Percentiles rank a stretch among this genome's conserved stretches.
These are phyloP conservation scores for Kwoniella pini DNA, from an alignment of 768 basidiomycete species.

Conservation along the genomic window DNA sequence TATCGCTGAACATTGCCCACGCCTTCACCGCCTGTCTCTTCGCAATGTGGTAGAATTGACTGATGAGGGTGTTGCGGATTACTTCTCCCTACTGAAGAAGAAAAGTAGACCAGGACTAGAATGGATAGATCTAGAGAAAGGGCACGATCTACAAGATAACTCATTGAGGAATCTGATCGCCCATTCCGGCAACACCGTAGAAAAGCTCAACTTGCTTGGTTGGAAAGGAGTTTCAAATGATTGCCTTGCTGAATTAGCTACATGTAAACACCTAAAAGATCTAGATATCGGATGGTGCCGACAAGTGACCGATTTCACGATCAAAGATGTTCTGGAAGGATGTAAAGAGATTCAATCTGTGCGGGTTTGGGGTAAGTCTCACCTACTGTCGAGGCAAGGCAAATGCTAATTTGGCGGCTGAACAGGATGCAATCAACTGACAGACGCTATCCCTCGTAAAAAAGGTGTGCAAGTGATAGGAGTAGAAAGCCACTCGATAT, in stretches of 20 bases:
- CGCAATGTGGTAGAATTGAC: conserved; percentile 65
- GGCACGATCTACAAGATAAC: conserved; percentile 60
- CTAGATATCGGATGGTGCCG: conserved; percentile 86
- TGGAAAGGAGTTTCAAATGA: conserved; percentile 67
- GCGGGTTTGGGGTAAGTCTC: conserved; percentile 58
- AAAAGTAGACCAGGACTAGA: conserved; percentile 38
- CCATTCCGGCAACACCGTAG: conserved; percentile 67
- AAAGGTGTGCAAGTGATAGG: conserved; percentile 52
- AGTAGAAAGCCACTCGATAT: conserved; percentile 45
- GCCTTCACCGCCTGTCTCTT: conserved; percentile 63
- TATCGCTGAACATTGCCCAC: conserved; percentile 61
- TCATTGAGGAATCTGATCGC: conserved; percentile 67
- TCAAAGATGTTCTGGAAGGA: conserved; percentile 67
- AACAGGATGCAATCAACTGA: conserved; percentile 52
- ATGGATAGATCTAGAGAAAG: conserved; percentile 66
- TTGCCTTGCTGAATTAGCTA: conserved; percentile 55
- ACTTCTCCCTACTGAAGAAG: conserved; percentile 66
- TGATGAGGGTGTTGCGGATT: conserved; percentile 67
- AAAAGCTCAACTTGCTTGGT: conserved; percentile 71
- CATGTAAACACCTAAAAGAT: conserved; percentile 58
- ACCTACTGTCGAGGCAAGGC: too few species aligned
- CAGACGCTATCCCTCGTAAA: conserved; percentile 51
- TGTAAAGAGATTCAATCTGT: conserved; percentile 58
- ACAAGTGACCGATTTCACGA: conserved; percentile 74
- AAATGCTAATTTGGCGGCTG: neutral